phyloP scores from a whole-genome alignment of 805 yeast species.

The Candida palmyrensis region DNA sequence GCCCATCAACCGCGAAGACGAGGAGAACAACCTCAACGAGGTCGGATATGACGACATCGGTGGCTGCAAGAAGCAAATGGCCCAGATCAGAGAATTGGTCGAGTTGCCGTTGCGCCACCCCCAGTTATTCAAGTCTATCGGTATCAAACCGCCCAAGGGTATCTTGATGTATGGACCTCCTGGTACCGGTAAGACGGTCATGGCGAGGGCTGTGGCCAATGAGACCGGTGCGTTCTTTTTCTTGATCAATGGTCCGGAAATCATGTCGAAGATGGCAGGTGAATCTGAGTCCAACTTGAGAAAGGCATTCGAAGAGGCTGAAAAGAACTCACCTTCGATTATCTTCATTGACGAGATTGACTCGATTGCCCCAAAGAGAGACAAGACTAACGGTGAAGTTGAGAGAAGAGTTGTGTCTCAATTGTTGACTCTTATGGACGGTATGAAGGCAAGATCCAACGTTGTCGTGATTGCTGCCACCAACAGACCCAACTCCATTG shows the following conservation, averaged over 20 bases:
- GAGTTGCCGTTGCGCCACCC: conserved; percentile 98
- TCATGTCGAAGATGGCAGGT: conserved; percentile 99
- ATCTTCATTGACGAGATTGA: conserved; percentile 98
- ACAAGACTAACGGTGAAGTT: conserved; percentile 99
- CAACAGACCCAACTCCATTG: conserved; percentile 80
- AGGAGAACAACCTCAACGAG: conserved; percentile 92
- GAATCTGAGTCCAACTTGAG: conserved; percentile 96
- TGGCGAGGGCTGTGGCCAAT: conserved; percentile 99
- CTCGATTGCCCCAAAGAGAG: conserved; percentile 99
- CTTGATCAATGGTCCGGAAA: conserved; percentile 97
- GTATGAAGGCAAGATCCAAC: conserved; percentile 99
- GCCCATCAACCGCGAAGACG: conserved; percentile 97
- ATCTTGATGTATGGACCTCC: conserved; percentile 98
- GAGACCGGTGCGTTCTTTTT: conserved; percentile 99
- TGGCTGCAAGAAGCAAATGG: conserved; percentile 99
- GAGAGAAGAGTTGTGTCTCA: conserved; percentile 99
- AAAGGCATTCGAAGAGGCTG: conserved; percentile 99
- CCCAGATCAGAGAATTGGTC: conserved; percentile 97
- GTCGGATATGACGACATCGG: conserved; percentile 99
- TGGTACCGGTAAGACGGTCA: conserved; percentile 98
- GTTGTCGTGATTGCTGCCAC: conserved; percentile 98
- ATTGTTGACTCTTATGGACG: conserved; percentile 96
- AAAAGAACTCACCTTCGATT: conserved; percentile 96
- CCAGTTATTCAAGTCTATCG: conserved; percentile 93
- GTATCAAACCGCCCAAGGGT: conserved; percentile 99